Evolutionary conservation across 2,329 filamentous ascomycete genomes (phyloP), one percentile per base, ranked within the genome.

Genomic region (Rasamsonia emersonii): DNA sequence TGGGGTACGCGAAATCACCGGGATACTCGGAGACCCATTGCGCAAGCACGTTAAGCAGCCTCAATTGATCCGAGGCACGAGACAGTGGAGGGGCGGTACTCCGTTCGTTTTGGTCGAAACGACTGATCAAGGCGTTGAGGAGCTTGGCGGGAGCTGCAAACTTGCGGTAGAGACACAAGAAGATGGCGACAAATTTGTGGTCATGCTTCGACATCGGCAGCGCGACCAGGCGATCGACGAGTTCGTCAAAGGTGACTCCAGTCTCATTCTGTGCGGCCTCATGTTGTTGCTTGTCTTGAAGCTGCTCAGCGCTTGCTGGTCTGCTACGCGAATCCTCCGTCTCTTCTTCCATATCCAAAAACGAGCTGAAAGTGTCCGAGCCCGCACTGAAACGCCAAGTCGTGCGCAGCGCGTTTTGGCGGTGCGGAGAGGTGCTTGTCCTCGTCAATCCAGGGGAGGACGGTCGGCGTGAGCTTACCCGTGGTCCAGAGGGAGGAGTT

Each of bases 11-110:
- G 65, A 96, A 94, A 57, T 98, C 91, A 10, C 86, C 89, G 0
- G 91, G 88, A 56, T 96, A 96, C 25, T 79, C 68, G 10, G 80
- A 78, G 2, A 93, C 80, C 91, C 91, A 98, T 54, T 84, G 83
- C 4, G 86, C 84, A 37, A 96, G 66, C 5, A 91, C 77, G 44
- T 83, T 79, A 23, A 94, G 78, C 39, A 89, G 82, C 31, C 88
- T 77, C 33, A 94, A 70, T 53, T 95, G 89, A 4, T 79, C 77
- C 5, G 82, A 78, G 24, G 82, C 88, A 46, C 81, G 85, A 33
- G 79, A 79, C 25, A 95, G 72, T 41, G 83, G 79, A 41, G 77
- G 70, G 38, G 82, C 78, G 25, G 77, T 74, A 47, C 77, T 76
- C 15, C 82, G 69, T 43, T 93, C 82, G 38, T 94, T 76, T 23